Conservation (phyloP, 83 land plant species). For the Larix sibirica region DNA sequence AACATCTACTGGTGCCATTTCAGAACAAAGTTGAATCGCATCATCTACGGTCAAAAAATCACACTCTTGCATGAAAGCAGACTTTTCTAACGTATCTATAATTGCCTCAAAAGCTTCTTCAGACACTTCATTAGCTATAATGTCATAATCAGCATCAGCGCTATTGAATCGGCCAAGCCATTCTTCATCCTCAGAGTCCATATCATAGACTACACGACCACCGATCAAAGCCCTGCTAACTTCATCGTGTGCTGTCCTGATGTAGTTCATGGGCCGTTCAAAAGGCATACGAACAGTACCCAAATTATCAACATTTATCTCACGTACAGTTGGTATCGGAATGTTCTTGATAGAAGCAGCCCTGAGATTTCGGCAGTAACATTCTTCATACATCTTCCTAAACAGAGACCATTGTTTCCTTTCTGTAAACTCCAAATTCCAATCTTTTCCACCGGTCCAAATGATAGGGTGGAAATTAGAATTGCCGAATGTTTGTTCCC, state of each 20-base stretch:
- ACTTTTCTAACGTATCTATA: constrained; percentile 52
- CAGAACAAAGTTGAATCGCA: constrained; percentile 16
- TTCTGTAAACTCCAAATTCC: constrained; percentile 63
- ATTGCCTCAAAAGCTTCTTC: constrained; percentile 51
- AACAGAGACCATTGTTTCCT: constrained; percentile 55
- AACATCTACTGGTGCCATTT: constrained; percentile 26
- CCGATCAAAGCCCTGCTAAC: constrained; percentile 38
- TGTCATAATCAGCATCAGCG: not conserved
- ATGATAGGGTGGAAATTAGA: constrained; percentile 42
- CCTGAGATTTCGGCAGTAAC: constrained; percentile 31
- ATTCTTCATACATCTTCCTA: constrained; percentile 53
- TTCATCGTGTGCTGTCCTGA: constrained; percentile 45
- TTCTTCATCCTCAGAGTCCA: constrained; percentile 71
- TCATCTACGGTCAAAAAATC: constrained; percentile 18
- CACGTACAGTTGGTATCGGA: constrained; percentile 47
- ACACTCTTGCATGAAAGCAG: constrained; percentile 22
- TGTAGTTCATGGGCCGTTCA: constrained; percentile 40
- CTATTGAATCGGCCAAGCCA: constrained; percentile 47
- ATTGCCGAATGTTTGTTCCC: constrained; percentile 11
- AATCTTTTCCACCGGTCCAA: constrained; percentile 45
- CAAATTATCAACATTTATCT: not conserved
- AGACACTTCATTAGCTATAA: constrained; percentile 8
- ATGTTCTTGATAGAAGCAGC: constrained; percentile 27
- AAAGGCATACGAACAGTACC: constrained; percentile 15
- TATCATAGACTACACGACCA: constrained; percentile 43